Conservation (phyloP, 2,329 filamentous ascomycete species). For the Fusarium secorum region DNA sequence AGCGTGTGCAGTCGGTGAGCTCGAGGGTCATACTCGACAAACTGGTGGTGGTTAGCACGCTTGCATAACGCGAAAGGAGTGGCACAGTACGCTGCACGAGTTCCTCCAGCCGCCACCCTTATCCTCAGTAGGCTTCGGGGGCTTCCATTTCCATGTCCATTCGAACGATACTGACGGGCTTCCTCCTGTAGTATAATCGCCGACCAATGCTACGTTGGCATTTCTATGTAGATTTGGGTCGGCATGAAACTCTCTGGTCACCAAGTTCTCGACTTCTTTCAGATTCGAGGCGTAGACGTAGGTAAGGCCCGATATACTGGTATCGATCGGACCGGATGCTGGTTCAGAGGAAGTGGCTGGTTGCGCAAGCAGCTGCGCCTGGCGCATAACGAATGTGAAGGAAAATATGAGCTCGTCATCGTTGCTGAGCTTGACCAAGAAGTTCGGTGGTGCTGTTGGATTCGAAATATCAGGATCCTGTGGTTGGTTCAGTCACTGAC, state of each 20-base stretch:
- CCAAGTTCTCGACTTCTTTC: slow-evolving; percentile 89
- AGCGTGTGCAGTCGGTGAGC: slow-evolving; percentile 88
- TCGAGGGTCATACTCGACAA: slow-evolving; percentile 95
- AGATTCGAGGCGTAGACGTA: slow-evolving; percentile 88
- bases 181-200: slow-evolving; percentile 87
- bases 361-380: slow-evolving; percentile 55
- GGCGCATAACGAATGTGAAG: slow-evolving; percentile 85
- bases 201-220: slow-evolving; percentile 92
- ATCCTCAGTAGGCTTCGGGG: slow-evolving; percentile 83
- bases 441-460: slow-evolving; percentile 65
- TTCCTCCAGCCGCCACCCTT: slow-evolving; percentile 93
- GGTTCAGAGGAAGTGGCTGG: slow-evolving; percentile 56
- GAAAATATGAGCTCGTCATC: slow-evolving; percentile 93
- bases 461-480: slow-evolving; percentile 78
- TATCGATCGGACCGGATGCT: slow-evolving; percentile 65
- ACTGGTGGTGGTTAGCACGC: slow-evolving; percentile 59
- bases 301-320: slow-evolving; percentile 85
- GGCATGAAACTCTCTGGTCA: slow-evolving; percentile 94
- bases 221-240: slow-evolving; percentile 98
- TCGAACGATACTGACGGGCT: slow-evolving; percentile 85
- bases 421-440: slow-evolving; percentile 86
- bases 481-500: slow-evolving; percentile 27
- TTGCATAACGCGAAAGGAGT: neutral
- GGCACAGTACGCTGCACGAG: slow-evolving; percentile 77
- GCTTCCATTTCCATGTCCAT: slow-evolving; percentile 97